Base-by-base conservation (phyloP, 768 basidiomycete species). In the Imleria badia region DNA sequence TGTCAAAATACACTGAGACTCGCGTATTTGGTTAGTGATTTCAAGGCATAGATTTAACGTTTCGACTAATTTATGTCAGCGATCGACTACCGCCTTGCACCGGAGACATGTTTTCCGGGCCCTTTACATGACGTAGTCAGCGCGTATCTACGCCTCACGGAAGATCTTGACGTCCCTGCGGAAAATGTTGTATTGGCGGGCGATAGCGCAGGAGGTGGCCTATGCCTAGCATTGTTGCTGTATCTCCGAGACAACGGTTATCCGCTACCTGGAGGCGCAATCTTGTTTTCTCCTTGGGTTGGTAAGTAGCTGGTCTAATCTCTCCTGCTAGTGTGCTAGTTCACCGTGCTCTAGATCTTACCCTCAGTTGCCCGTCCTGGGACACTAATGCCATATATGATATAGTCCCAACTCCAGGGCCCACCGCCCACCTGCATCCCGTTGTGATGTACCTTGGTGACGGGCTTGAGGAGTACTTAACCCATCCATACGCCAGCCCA, bases 341-440 rank as follows among this genome's bases (percentile, higher is more conserved):
- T 54, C 35, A 65, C 47, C 17, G 8, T 40, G 22, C 19, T 34
- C 19, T 60, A 91, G 93, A 96, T 70, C 73, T 99, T 58, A 98
- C 97, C 0, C 91, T 97, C 85, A 95, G 93, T 60, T 98, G 94
- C 69, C 91, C 94, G 52, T 96, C 94, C n/a, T 98, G 96, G 93
- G 93, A 96, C 30, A 90, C 89, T 52, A 98, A 98, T 69, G 85
- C 88, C 26, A 73, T 79, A n/a, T 94, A 78, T 69, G 93, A 94
- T 68, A 85, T 95, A 42, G 83, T 94, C 2, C 87, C 90, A 3
- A 78, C 78, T 45, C 91, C 91, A 6, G 73, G 78, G 19, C 75
- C 76, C 1, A 86, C 86, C 54, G 91, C 93, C 65, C 94, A 95
- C 68, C 79, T 98, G 65, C 91, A 98, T 67, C 96, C 96, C 1